Base-by-base conservation (phyloP, 2,329 filamentous ascomycete species). In the Myriosclerotinia scirpicola region DNA sequence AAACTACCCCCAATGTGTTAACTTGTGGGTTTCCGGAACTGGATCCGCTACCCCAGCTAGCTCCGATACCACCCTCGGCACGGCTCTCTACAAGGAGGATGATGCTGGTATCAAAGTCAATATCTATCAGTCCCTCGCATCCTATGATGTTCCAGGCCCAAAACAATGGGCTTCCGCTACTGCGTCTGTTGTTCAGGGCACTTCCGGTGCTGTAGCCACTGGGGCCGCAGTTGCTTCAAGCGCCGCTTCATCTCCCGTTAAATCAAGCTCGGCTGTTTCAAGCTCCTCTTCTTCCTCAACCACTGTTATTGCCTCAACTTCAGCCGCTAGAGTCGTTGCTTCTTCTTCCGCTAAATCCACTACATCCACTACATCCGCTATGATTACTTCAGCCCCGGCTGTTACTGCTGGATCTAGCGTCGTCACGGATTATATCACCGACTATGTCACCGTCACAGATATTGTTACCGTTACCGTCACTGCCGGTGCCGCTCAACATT, bases 1-100 rank as follows among this genome's bases (percentile, higher is more conserved):
- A 82, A 77, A 79, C 79, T 73, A 85, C 82, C 74, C 82, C 78
- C 48, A 83, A 75, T 85, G 83, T 71, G 72, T 83, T 65, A 83
- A 83, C 73, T 74, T 84, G 36, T 74, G 80, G 69, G 77, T 85
- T 60, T 78, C 75, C 55, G 81, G 82, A 26, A 75, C 76, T 17
- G 82, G 82, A 38, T 76, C 77, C 15, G 76, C 73, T 50, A 61
- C 73, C 20, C 76, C 75, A 30, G 70, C 75, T 20, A 59, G 73
- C 36, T 76, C 75, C 20, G 71, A 74, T 26, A 80, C 80, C n/a
- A 73, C 75, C 46, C 67, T 73, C 1, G 81, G 76, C 20, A 79
- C 75, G 7, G 74, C 74, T 56, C 76, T 82, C n/a, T 83, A 83
- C 71, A 77, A 73, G 46, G 68, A 72, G 30, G 74, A 72, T n/a